Evolutionary conservation across 495 filamentous ascomycete species (phyloP).

Genomic region (Hypoxylon perforatum): DNA sequence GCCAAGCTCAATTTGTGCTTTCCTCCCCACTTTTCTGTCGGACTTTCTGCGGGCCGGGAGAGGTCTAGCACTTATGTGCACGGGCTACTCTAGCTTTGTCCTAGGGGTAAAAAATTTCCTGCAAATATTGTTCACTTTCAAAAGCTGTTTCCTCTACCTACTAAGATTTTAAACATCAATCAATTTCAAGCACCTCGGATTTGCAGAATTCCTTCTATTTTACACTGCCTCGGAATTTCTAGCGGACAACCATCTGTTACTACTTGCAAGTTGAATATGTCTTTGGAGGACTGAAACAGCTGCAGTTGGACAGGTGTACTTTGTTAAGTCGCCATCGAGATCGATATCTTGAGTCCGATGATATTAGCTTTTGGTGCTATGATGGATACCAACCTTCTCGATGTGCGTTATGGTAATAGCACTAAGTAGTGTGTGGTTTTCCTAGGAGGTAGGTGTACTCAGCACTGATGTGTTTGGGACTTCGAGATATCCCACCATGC

Average conservation of each 20-base stretch:
- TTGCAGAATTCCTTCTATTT: background rate
- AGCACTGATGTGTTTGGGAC: background rate
- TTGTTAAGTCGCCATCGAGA: background rate
- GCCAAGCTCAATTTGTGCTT: slow-evolving; percentile 27
- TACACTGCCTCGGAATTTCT: background rate
- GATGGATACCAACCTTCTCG: background rate
- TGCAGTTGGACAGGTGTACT: background rate
- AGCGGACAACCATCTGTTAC: background rate
- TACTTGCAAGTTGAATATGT: no score
- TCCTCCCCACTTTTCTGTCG: slow-evolving; percentile 2
- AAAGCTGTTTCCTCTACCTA: background rate
- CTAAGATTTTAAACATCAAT: background rate
- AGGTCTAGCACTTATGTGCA: slow-evolving; percentile 1
- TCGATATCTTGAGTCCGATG: background rate
- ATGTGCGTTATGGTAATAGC: background rate
- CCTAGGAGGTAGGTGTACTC: no score
- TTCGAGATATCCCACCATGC: background rate
- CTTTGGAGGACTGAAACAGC: background rate
- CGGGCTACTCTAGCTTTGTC: slow-evolving; percentile 4
- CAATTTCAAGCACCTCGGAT: background rate
- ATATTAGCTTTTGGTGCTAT: background rate
- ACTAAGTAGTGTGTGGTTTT: slow-evolving; percentile 6
- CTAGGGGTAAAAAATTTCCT: background rate
- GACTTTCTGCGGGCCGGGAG: slow-evolving; percentile 14
- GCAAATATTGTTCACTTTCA: background rate